A percentile compares a stretch with the other conserved stretches of the same genome.
These are phyloP conservation scores for Hibiscus mutabilis DNA, from an alignment of 345 rosid species.

Conservation along the genomic window DNA sequence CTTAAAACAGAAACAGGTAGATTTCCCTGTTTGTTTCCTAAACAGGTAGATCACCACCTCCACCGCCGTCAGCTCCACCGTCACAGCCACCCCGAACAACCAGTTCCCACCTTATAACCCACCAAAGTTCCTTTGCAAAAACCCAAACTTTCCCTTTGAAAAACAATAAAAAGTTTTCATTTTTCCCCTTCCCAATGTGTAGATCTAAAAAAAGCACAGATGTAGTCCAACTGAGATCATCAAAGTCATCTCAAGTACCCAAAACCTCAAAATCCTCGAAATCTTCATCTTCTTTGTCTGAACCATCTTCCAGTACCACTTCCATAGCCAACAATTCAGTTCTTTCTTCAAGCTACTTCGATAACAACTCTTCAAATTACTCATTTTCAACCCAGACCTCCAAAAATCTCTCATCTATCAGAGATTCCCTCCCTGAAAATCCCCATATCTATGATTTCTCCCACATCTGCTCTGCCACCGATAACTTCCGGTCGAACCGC, in stretches of 20 bases:
- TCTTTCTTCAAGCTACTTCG: not conserved
- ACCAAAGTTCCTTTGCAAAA: not conserved
- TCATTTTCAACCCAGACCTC: constrained; percentile 17
- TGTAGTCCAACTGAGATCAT: not conserved
- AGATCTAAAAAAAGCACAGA: constrained; percentile 8
- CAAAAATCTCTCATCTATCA: constrained; percentile 13
- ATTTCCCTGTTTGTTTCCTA: not conserved
- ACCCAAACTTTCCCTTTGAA: not conserved
- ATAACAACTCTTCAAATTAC: not conserved
- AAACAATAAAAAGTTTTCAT: not conserved
- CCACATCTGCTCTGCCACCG: constrained; percentile 26
- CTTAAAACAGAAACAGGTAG: not conserved
- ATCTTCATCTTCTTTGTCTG: not conserved
- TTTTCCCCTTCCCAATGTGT: constrained; percentile 1
- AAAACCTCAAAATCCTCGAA: constrained; percentile 5
- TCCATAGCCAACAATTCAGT: not conserved
- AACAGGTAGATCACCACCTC: not conserved
- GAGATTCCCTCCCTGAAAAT: constrained; percentile 26
- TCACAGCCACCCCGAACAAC: not conserved
- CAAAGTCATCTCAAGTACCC: not conserved
- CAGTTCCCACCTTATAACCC: not conserved
- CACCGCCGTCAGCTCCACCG: not conserved
- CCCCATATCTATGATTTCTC: constrained; percentile 28
- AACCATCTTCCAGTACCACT: not conserved
- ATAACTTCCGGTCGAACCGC: constrained; percentile 22